Percentiles rank a stretch among this genome's conserved stretches.
Conservation (phyloP, 2,329 filamentous ascomycete genomes). For the Geoglossum cookeanum region DNA sequence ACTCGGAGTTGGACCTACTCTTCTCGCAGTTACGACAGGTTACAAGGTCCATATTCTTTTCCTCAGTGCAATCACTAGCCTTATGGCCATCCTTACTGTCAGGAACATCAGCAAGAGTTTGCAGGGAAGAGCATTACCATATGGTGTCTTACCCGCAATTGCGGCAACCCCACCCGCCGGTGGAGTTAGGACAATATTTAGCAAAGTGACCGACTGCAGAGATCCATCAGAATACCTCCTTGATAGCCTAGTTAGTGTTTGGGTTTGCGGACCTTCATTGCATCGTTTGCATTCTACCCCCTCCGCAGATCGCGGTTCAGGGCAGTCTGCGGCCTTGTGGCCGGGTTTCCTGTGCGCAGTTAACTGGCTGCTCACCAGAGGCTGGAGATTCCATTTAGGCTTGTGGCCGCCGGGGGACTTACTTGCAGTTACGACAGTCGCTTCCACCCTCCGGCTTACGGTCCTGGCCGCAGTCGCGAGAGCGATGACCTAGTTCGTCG, state of each 20-base stretch:
- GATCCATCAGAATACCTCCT: neutral
- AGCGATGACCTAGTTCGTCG: constrained; percentile 26
- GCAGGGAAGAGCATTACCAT: neutral
- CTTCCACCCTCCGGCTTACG: constrained; percentile 18
- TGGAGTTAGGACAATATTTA: constrained; percentile 23
- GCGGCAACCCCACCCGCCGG: constrained; percentile 18
- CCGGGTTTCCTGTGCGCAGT: constrained; percentile 19
- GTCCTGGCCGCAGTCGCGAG: constrained; percentile 25
- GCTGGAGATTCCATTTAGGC: neutral
- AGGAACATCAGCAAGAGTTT: constrained; percentile 9
- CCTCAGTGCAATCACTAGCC: constrained; percentile 24
- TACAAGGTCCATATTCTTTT: constrained; percentile 21
- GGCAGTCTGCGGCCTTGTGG: constrained; percentile 29
- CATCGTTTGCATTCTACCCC: constrained; percentile 27
- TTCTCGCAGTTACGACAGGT: constrained; percentile 28
- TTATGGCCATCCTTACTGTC: constrained; percentile 23
- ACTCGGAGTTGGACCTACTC: constrained; percentile 12
- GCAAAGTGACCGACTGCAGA: constrained; percentile 25
- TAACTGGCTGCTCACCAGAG: constrained; percentile 6
- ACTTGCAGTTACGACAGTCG: constrained; percentile 35
- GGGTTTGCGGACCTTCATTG: constrained; percentile 18
- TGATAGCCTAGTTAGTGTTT: neutral
- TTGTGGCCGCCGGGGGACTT: constrained; percentile 6
- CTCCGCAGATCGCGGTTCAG: constrained; percentile 24
- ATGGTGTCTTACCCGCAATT: constrained; percentile 24